Conservation (phyloP, 2,329 filamentous ascomycete genomes). For the Bisporella sp. region DNA sequence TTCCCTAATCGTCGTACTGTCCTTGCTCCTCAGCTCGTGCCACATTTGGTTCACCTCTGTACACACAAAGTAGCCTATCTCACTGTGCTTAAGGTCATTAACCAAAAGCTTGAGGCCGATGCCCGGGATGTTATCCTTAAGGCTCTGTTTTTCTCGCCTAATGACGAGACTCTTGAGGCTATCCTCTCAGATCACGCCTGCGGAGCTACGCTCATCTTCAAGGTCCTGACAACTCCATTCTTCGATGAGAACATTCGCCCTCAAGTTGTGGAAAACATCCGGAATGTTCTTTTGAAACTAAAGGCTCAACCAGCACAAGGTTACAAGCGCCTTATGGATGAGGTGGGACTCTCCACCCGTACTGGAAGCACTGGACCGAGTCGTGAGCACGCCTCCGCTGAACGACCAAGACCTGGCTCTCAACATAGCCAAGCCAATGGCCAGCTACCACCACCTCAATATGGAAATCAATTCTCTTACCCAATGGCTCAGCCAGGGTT, state of each 20-base stretch:
- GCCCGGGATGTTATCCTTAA: slow-evolving; percentile 85
- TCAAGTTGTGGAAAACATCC: slow-evolving; percentile 87
- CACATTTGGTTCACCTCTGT: slow-evolving; percentile 89
- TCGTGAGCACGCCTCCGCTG: slow-evolving; percentile 32
- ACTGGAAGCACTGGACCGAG: slow-evolving; percentile 33
- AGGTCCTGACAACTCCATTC: slow-evolving; percentile 95
- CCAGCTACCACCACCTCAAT: slow-evolving; percentile 35
- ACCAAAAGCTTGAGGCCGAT: slow-evolving; percentile 90
- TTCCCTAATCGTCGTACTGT: slow-evolving; percentile 89
- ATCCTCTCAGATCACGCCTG: slow-evolving; percentile 89
- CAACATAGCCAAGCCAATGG: slow-evolving; percentile 41
- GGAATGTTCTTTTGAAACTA: slow-evolving; percentile 78
- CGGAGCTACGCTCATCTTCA: slow-evolving; percentile 94
- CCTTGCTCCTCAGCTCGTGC: slow-evolving; percentile 83
- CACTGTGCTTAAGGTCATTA: slow-evolving; percentile 96
- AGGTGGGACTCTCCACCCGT: slow-evolving; percentile 79
- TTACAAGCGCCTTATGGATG: slow-evolving; percentile 98
- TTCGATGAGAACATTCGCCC: slow-evolving; percentile 85
- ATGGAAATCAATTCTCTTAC: slow-evolving; percentile 47
- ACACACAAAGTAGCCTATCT: slow-evolving; percentile 98
- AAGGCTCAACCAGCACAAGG: slow-evolving; percentile 93
- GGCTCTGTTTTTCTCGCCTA: slow-evolving; percentile 85
- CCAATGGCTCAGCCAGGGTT: slow-evolving; percentile 37
- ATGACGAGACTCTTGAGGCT: slow-evolving; percentile 79
- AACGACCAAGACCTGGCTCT: slow-evolving; percentile 49